Percentiles rank a stretch among this genome's conserved stretches.
Evolutionary conservation across 768 basidiomycete species (phyloP).

Genomic region (Suillus spraguei): DNA sequence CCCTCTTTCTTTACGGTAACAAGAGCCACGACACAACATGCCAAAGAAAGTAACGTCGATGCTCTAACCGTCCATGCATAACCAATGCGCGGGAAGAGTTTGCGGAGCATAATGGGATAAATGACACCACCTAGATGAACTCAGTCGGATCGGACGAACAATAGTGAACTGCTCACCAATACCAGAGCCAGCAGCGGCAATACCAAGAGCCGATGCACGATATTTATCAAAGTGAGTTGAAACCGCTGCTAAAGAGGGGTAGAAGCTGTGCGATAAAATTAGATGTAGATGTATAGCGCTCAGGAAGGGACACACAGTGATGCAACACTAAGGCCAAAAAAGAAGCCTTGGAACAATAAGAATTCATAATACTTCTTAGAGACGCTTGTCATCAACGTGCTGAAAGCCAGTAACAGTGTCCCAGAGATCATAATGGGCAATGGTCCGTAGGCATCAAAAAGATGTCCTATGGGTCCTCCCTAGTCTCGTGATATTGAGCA

Average conservation of each 20-base stretch:
- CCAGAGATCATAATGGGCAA: conserved; percentile 54
- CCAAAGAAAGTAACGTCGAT: conserved; percentile 51
- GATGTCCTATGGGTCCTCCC: conserved; percentile 63
- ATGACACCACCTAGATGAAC: conserved; percentile 58
- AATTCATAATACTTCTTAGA: conserved; percentile 61
- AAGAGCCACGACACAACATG: conserved; percentile 49
- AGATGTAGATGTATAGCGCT: conserved; percentile 11
- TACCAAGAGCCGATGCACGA: conserved; percentile 71
- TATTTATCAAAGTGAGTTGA: conserved; percentile 66
- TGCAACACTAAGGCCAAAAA: conserved; percentile 68
- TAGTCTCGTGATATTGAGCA: conserved; percentile 26
- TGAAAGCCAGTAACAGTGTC: conserved; percentile 47
- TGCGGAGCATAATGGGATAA: conserved; percentile 66
- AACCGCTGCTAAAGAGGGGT: conserved; percentile 66
- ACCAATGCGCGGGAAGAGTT: conserved; percentile 54
- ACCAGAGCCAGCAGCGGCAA: conserved; percentile 72
- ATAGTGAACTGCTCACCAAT: conserved; percentile 42
- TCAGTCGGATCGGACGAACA: conserved; percentile 23
- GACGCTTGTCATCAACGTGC: conserved; percentile 64
- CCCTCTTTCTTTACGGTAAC: conserved; percentile 43
- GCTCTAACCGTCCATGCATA: conserved; percentile 68
- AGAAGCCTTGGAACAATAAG: conserved; percentile 60
- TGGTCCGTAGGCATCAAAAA: conserved; percentile 66
- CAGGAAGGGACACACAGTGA: conserved; percentile 50
- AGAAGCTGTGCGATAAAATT: conserved; percentile 51